phyloP scores from a whole-genome alignment of 495 filamentous ascomycete genomes.

The Penicillium daleae region DNA sequence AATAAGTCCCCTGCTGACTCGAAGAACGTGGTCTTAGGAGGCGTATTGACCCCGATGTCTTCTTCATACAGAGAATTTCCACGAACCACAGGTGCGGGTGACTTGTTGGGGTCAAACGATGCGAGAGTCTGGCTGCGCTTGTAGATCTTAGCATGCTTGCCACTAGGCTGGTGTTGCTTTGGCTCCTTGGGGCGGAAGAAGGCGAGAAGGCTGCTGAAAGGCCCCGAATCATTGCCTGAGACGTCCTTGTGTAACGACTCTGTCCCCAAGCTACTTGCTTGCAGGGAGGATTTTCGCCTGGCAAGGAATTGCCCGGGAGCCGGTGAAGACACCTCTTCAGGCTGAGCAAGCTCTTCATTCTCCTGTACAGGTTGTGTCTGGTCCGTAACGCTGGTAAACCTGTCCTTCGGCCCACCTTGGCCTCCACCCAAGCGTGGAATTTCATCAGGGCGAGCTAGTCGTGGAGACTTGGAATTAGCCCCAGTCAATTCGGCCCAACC shows the following conservation, averaged over 20 bases:
- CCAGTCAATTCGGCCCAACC: constrained; percentile 95
- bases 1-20: constrained; percentile 92
- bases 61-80: constrained; percentile 47
- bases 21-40: constrained; percentile 91
- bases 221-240: constrained; percentile 35
- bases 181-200: constrained; percentile 57
- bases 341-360: background rate
- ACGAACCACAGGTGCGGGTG: constrained; percentile 38
- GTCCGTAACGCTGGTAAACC: background rate
- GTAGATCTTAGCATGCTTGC: constrained; percentile 72
- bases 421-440: constrained; percentile 33
- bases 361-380: constrained; percentile 8
- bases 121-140: constrained; percentile 72
- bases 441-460: constrained; percentile 34
- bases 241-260: constrained; percentile 17
- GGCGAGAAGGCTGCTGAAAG: constrained; percentile 65
- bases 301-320: constrained; percentile 27
- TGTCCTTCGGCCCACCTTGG: constrained; percentile 15
- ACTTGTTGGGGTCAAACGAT: constrained; percentile 43
- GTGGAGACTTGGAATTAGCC: constrained; percentile 64
- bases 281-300: constrained; percentile 8
- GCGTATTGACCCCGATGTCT: constrained; percentile 60
- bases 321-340: constrained; percentile 23
- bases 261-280: constrained; percentile 7
- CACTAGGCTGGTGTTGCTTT: constrained; percentile 27